Base-by-base conservation (phyloP, 768 basidiomycete species). In the Boletus vinaceobasis region DNA sequence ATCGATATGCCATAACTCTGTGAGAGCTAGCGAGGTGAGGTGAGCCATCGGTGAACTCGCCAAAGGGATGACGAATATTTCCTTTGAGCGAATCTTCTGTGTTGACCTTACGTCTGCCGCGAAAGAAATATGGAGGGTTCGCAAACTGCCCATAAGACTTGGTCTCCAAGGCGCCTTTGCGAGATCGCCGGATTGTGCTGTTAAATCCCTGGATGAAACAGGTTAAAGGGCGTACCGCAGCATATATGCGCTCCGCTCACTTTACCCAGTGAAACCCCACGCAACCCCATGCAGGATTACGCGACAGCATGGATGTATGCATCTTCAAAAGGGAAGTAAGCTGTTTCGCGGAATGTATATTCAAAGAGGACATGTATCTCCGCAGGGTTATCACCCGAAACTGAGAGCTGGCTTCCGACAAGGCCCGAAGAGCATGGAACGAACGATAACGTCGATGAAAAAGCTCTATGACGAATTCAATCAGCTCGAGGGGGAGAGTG, bases 1-100 rank as follows among this genome's bases (percentile, higher is more conserved):
- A 57, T 85, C 84, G 37, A 89, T 79, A 27, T 77, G 77, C 56
- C 86, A 82, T n/a, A 90, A 67, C 23, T 68, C 72, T 2, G 77
- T 78, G 35, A 89, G 70, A 8, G 70, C 75, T 9, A 90, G 70
- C 6, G 72, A 73, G 17, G 74, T 78, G 43, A 89, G 62, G 42
- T 70, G 73, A 1, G 59, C 54, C 38, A 72, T 70, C 38, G 56
- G 45, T 32, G 58, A 59, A 53, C 55, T 67, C 52, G 43, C 40
- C 46, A 76, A 66, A 26, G 70, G 59, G 35, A 56, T 55, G 14
- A 48, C 55, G 50, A 74, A 73, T 44, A 81, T 68, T 42, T 68
- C 65, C 19, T 59, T 65, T 4, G 75, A 47, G 13, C 71, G 65
- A 27, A 62, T 61, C 50, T 74, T 72, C 57, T 84, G 82, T 9